Base-by-base conservation (phyloP, 106 monocot species). In the Cymbidium sinense region DNA sequence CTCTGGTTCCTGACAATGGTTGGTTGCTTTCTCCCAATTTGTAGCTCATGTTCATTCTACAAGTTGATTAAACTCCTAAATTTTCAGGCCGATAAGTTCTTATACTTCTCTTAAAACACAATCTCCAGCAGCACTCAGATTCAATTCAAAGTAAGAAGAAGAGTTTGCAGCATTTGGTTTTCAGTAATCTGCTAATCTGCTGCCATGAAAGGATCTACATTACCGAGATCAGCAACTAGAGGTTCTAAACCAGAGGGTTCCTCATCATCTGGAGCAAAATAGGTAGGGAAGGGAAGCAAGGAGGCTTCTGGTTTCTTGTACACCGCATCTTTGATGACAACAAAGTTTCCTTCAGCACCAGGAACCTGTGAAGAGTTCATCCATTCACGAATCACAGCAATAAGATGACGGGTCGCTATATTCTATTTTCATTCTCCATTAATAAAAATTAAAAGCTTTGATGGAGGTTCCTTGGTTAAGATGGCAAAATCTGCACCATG, bases 311-410 rank as follows among this genome's bases (percentile, higher is more conserved):
- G 98, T 64, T 98, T 92, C 81, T 90, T 94, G 80, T 86, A 98
- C 5, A 90, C 81, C 0, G 94, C 88, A 82, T 98, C 98, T 81
- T 91, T 94, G 28, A 98, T 84, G 70, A 88, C 94, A 37, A 98
- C 94, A 79, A 90, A 98, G 85, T 88, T 94, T 23, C 98, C 98
- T 83, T 98, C 90, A n/a, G 98, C 91, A 71, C 98, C 98, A 31
- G 98, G 98, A 55, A 98, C 94, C 98, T 98, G 79, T 19, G n/a
- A 77, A 27, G 15, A 74, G 12, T n/a, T 44, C 13, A 44, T 31
- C 34, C 69, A 69, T 7, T 34, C 64, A 34, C 12, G 7, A 27
- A n/a, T n/a, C n/a, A n/a, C n/a, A n/a, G n/a, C n/a, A 30, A 12
- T 20, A 27, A 64, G 9, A 13, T 64, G 64, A 64, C 5, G 25